Conservation (phyloP, 2,329 filamentous ascomycete genomes). For the Chalaropsis ovoidea region DNA sequence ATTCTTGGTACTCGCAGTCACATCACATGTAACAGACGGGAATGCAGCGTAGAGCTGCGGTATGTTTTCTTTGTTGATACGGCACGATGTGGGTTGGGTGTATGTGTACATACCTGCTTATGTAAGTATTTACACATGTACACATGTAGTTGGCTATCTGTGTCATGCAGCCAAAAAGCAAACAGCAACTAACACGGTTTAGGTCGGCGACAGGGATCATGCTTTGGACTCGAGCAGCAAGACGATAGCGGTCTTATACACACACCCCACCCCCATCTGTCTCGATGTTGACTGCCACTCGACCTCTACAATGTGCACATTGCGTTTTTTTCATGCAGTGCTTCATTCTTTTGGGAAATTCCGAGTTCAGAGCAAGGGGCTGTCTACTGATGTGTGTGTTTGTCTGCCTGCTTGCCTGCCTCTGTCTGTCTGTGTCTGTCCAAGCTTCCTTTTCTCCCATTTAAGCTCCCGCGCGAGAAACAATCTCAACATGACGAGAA, state of each 20-base stretch:
- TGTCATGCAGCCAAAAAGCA: no score
- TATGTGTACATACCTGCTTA: no score
- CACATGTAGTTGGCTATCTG: neutral
- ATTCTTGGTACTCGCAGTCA: no score
- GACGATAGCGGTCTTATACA: neutral
- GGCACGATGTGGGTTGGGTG: no score
- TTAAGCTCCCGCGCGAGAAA: slow-evolving; percentile 4
- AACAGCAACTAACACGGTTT: no score
- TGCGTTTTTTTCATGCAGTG: neutral
- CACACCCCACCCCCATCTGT: neutral
- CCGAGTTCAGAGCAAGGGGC: neutral
- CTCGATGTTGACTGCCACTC: neutral
- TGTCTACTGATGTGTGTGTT: neutral
- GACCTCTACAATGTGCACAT: neutral
- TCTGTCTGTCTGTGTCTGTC: neutral
- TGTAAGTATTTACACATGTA: neutral
- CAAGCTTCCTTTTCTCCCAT: neutral
- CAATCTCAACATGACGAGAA: neutral
- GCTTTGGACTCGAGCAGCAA: neutral
- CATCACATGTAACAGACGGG: no score
- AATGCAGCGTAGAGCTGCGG: no score
- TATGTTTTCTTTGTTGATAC: no score
- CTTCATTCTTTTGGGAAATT: no score
- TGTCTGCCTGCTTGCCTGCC: neutral
- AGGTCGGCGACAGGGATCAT: neutral